Evolutionary conservation across 2,329 filamentous ascomycete genomes (phyloP).

Genomic region (Colletotrichum tabaci): DNA sequence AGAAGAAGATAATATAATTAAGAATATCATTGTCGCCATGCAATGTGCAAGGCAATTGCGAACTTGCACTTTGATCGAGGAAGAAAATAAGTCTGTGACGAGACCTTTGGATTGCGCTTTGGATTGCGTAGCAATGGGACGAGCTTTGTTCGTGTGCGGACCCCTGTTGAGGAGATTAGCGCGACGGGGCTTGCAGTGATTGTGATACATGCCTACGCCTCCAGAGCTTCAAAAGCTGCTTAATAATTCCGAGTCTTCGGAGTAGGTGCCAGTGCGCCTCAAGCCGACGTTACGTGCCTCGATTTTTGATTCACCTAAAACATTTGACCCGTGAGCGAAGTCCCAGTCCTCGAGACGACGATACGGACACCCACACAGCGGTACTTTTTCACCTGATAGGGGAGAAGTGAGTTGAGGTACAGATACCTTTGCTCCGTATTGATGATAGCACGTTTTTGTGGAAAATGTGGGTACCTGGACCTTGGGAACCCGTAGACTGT

Average conservation of each 20-base stretch:
- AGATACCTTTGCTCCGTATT: slow-evolving; percentile 6
- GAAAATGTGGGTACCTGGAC: slow-evolving; percentile 25
- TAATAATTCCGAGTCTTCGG: neutral
- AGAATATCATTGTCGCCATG: neutral
- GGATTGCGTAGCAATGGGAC: slow-evolving; percentile 33
- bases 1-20: slow-evolving; percentile 29
- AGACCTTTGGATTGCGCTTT: slow-evolving; percentile 33
- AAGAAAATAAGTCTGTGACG: neutral
- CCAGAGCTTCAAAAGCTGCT: slow-evolving; percentile 13
- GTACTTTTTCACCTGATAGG: neutral
- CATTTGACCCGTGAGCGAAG: too few relatives aligned
- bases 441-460: slow-evolving; percentile 23
- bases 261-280: too few relatives aligned
- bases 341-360: too few relatives aligned
- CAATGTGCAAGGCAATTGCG: neutral
- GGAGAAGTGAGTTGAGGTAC: neutral
- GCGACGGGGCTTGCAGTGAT: slow-evolving; percentile 19
- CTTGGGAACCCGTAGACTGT: slow-evolving; percentile 18
- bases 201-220: slow-evolving; percentile 14
- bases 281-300: neutral
- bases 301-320: too few relatives aligned
- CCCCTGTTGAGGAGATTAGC: slow-evolving; percentile 25
- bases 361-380: too few relatives aligned
- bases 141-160: slow-evolving; percentile 35
- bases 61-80: neutral